Evolutionary conservation across 2,329 filamentous ascomycete genomes (phyloP), one percentile per base, ranked within the genome.

Genomic region (Diaporthe destruens): DNA sequence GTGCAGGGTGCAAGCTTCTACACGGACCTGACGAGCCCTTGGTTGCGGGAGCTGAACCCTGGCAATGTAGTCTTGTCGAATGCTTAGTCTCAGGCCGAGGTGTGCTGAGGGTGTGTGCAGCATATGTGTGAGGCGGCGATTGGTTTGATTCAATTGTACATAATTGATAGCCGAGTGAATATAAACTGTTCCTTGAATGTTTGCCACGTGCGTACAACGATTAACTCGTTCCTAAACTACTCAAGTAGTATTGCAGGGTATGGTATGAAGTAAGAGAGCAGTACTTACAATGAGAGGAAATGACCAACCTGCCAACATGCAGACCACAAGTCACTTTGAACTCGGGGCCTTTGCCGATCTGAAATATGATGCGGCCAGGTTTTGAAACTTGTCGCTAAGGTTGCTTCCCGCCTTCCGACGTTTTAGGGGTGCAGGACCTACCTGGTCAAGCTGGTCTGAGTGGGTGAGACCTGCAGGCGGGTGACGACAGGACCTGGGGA

Each of bases 1-100:
- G 83, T 86, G 29, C 80, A 81, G 71, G 86, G 86, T 0, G 86
- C 86, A 0, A 86, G 84, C 39, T 88, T 88, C 75, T 86, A 85
- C 63, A 87, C 84, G 0, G 79, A 87, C 72, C 75, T 88, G 72
- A 78, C 79, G 25, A 82, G 82, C 49, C 76, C 81, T 32, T 84
- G 84, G 74, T 69, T 85, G 44, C 73, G 77, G 68, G 75, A 74
- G 53, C n/a, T 74, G 53, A 70, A 70, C 25, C 68, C 68, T n/a
- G 68, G 68, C 9, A 70, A 61, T 54, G 68, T 70, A 5, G n/a
- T 70, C 1, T 47, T 70, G 8, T 44, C 68, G 47, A 63, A 70
- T 39, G 47, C 23, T 25, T 66, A 66, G 47, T 32, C 11, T 20
- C 8, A 44, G 74, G 55, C 55, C 79, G 6, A 47, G 75, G 49